A percentile compares a stretch with the other conserved stretches of the same genome.
phyloP scores from a whole-genome alignment of 169 alveolate genomes.

The Eimeria zaria region DNA sequence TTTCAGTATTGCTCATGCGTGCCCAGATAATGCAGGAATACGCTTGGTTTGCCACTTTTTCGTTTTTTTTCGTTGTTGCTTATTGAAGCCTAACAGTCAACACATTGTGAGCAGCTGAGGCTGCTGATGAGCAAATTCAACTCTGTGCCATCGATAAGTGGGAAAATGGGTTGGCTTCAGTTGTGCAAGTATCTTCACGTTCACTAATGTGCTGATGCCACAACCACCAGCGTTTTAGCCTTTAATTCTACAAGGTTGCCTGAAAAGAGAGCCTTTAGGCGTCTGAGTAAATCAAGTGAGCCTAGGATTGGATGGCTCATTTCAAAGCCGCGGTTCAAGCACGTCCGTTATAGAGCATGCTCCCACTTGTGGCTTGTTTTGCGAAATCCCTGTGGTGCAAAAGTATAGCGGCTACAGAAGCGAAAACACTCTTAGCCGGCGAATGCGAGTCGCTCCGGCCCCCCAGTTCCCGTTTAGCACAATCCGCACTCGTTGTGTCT shows the following conservation, averaged over 20 bases:
- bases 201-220: background rate
- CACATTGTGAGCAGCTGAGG: background rate
- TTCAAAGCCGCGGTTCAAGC: background rate
- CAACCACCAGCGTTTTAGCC: background rate
- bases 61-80: too few relatives aligned
- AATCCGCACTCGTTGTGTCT: background rate
- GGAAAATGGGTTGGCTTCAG: background rate
- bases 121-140: background rate
- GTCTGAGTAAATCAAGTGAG: background rate
- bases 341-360: too few relatives aligned
- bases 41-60: too few relatives aligned
- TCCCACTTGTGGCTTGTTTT: background rate
- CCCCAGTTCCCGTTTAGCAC: conserved; percentile 50
- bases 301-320: background rate
- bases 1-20: too few relatives aligned
- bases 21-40: too few relatives aligned
- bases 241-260: background rate
- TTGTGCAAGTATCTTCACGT: background rate
- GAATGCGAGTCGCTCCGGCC: conserved; percentile 52
- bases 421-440: conserved; percentile 11
- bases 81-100: too few relatives aligned
- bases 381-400: background rate
- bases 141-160: background rate
- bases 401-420: background rate
- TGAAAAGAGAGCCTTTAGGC: background rate